These are phyloP conservation scores for Salisapilia sapeloensis DNA, from an alignment of 352 stramenopile genomes.

Conservation along the genomic window DNA sequence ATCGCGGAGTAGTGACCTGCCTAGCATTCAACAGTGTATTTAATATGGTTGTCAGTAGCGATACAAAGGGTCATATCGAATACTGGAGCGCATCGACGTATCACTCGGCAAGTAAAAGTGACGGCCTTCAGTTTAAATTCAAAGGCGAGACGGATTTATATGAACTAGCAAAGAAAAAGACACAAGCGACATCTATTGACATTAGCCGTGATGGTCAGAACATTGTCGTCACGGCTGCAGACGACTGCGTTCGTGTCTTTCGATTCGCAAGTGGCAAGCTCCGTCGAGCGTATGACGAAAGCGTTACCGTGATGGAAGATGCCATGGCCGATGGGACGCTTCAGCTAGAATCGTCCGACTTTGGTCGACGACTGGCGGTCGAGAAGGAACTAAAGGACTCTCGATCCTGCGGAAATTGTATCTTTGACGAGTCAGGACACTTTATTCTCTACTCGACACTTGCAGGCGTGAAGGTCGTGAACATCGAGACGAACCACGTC, in stretches of 20 bases:
- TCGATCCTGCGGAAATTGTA: constrained; percentile 47
- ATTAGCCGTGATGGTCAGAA: constrained; percentile 38
- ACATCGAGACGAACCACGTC: constrained; percentile 89
- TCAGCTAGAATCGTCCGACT: constrained; percentile 78
- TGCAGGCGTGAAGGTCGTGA: constrained; percentile 94
- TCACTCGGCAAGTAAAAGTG: constrained; percentile 10
- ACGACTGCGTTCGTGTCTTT: constrained; percentile 85
- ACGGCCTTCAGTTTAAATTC: constrained; percentile 65
- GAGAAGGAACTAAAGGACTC: constrained; percentile 60
- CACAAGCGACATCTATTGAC: constrained; percentile 57
- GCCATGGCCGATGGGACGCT: constrained; percentile 51
- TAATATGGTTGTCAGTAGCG: constrained; percentile 84
- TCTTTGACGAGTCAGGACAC: constrained; percentile 93
- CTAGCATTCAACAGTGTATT: constrained; percentile 75
- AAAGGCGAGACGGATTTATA: constrained; percentile 97
- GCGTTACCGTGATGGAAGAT: constrained; percentile 77
- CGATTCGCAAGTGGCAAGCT: constrained; percentile 78
- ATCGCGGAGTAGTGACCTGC: constrained; percentile 82
- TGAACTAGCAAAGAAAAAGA: constrained; percentile 87
- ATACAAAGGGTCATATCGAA: constrained; percentile 88
- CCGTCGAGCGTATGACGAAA: constrained; percentile 81
- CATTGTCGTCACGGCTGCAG: constrained; percentile 78
- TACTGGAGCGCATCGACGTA: constrained; percentile 82
- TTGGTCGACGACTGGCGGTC: constrained; percentile 68
- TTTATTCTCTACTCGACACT: constrained; percentile 93